phyloP scores from a whole-genome alignment of 2,329 filamentous ascomycete genomes.

The Colletotrichum simmondsii region DNA sequence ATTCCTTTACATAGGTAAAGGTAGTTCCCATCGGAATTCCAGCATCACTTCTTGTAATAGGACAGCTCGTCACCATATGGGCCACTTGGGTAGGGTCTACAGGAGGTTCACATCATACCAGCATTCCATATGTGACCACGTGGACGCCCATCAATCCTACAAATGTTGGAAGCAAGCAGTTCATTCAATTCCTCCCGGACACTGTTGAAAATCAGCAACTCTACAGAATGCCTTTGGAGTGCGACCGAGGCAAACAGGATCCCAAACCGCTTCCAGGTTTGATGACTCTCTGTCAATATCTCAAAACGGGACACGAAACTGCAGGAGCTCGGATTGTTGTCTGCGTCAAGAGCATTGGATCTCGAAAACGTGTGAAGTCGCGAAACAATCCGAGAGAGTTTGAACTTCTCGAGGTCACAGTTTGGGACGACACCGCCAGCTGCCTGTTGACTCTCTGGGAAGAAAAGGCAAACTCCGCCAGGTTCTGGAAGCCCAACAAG shows the following conservation, averaged over 20 bases:
- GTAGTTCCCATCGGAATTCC: conserved; percentile 55
- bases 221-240: conserved; percentile 58
- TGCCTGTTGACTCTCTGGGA: conserved; percentile 66
- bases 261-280: conserved; percentile 51
- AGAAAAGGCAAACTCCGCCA: conserved; percentile 55
- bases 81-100: conserved; percentile 64
- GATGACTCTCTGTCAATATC: conserved; percentile 67
- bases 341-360: conserved; percentile 67
- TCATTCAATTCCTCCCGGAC: conserved; percentile 64
- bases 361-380: conserved; percentile 56
- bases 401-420: conserved; percentile 58
- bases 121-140: conserved; percentile 54
- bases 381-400: neutral
- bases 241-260: conserved; percentile 37
- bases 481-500: conserved; percentile 56
- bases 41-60: conserved; percentile 45
- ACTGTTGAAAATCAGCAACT: conserved; percentile 36
- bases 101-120: conserved; percentile 44
- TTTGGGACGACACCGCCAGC: conserved; percentile 69
- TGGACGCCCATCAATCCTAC: conserved; percentile 69
- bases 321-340: conserved; percentile 62
- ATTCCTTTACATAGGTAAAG: conserved; percentile 52
- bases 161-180: conserved; percentile 56
- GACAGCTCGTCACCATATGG: conserved; percentile 67
- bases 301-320: conserved; percentile 64